Conservation (phyloP, 1,284 basidiomycete species). For the Meira nashicola region DNA sequence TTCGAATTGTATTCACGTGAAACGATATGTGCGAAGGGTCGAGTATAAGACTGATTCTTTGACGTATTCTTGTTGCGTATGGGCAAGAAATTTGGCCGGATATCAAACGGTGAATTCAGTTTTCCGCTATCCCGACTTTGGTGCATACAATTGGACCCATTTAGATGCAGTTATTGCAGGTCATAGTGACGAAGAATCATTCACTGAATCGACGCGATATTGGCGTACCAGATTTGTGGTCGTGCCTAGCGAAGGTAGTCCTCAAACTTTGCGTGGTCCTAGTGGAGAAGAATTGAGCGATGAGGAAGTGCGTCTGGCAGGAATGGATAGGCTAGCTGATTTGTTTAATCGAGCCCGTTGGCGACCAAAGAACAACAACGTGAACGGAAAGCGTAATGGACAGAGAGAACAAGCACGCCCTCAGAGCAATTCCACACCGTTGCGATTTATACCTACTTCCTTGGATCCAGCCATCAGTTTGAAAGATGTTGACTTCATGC, state of each 20-base stretch:
- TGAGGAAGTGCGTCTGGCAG: constrained; percentile 79
- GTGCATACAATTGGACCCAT: constrained; percentile 56
- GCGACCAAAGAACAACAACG: constrained; percentile 13
- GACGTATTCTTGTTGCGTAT: constrained; percentile 81
- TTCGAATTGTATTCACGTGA: constrained; percentile 79
- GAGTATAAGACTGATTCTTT: constrained; percentile 62
- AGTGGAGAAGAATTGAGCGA: constrained; percentile 59
- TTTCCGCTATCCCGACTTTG: constrained; percentile 74
- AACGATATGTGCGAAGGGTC: constrained; percentile 75
- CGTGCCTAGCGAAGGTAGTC: constrained; percentile 73
- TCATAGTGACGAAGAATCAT: constrained; percentile 36
- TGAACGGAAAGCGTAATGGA: constrained; percentile 8
- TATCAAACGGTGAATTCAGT: constrained; percentile 73
- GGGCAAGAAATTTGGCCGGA: constrained; percentile 80
- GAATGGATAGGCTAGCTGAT: constrained; percentile 86
- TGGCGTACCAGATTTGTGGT: constrained; percentile 95
- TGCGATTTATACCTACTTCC: constrained; percentile 48
- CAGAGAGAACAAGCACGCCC: constrained; percentile 17
- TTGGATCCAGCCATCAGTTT: constrained; percentile 47
- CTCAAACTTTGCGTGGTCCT: constrained; percentile 56
- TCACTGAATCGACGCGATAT: constrained; percentile 57
- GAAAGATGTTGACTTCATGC: constrained; percentile 46
- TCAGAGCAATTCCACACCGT: constrained; percentile 13
- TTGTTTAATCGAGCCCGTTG: constrained; percentile 59
- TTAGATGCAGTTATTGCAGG: constrained; percentile 54